phyloP scores from a whole-genome alignment of 192 early-diverging fungal species.

The Geosiphon pyriformis region DNA sequence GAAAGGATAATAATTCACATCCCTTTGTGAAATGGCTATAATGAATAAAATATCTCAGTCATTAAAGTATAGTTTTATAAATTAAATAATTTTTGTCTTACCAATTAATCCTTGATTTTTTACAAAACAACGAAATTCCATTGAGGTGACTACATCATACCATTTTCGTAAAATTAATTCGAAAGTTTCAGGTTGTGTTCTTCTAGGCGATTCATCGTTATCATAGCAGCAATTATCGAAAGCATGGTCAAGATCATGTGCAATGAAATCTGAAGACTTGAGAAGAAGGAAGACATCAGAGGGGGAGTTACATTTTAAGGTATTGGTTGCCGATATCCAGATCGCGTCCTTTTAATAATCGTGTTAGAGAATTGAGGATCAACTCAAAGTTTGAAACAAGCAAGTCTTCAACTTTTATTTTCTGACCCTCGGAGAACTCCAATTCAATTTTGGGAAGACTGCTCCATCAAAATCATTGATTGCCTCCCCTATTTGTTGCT shows the following conservation, averaged over 20 bases:
- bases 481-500: constrained; percentile 50
- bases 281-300: constrained; percentile 84
- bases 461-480: constrained; percentile 72
- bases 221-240: constrained; percentile 63
- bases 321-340: constrained; percentile 81
- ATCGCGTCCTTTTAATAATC: constrained; percentile 59
- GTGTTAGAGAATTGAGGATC: not conserved
- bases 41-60: not conserved
- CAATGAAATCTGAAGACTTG: constrained; percentile 88
- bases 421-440: constrained; percentile 90
- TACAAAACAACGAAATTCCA: constrained; percentile 98
- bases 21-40: constrained; percentile 76
- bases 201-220: constrained; percentile 16
- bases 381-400: too few relatives aligned
- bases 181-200: constrained; percentile 38
- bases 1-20: constrained; percentile 81
- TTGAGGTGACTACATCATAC: constrained; percentile 81
- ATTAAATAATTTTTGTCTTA: constrained; percentile 36
- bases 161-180: constrained; percentile 86
- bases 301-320: constrained; percentile 67
- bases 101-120: constrained; percentile 61
- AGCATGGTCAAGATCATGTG: constrained; percentile 73
- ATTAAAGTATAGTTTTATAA: constrained; percentile 8
- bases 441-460: constrained; percentile 93
- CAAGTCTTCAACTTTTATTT: too few relatives aligned